Conservation (phyloP, 1,139 yeast species). For the Suhomyces anneliseae region DNA sequence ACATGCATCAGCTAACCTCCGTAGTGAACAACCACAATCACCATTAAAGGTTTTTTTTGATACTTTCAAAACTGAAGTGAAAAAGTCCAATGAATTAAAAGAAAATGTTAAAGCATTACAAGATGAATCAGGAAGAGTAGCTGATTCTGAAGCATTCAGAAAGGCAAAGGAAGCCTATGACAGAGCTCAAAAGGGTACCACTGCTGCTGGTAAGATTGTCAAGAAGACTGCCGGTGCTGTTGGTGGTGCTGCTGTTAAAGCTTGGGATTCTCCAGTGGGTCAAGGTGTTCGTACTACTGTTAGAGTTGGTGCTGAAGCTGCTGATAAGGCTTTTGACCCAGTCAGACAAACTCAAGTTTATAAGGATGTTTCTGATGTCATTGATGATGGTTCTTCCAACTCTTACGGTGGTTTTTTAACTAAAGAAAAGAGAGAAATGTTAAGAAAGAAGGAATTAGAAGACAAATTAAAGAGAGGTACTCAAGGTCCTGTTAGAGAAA, state of each 20-base stretch:
- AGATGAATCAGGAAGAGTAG: conserved; percentile 93
- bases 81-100: conserved; percentile 85
- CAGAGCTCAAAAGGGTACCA: conserved; percentile 74
- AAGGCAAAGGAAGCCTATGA: conserved; percentile 92
- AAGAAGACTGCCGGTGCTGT: conserved; percentile 92
- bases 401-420: conserved; percentile 92
- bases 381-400: conserved; percentile 87
- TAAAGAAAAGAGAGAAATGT: conserved; percentile 75
- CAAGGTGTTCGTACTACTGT: conserved; percentile 84
- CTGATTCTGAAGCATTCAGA: conserved; percentile 92
- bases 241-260: conserved; percentile 84
- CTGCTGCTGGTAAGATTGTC: conserved; percentile 82
- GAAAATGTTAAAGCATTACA: conserved; percentile 92
- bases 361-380: conserved; percentile 83
- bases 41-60: conserved; percentile 93
- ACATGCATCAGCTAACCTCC: conserved; percentile 11
- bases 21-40: conserved; percentile 47
- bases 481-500: conserved; percentile 69
- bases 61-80: conserved; percentile 88
- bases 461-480: conserved; percentile 32
- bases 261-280: conserved; percentile 97
- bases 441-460: conserved; percentile 67
- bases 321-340: conserved; percentile 90
- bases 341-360: conserved; percentile 88
- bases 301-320: conserved; percentile 72